These are phyloP conservation scores for Hippophae tibetana DNA, from an alignment of 306 rosid species.

Conservation along the genomic window DNA sequence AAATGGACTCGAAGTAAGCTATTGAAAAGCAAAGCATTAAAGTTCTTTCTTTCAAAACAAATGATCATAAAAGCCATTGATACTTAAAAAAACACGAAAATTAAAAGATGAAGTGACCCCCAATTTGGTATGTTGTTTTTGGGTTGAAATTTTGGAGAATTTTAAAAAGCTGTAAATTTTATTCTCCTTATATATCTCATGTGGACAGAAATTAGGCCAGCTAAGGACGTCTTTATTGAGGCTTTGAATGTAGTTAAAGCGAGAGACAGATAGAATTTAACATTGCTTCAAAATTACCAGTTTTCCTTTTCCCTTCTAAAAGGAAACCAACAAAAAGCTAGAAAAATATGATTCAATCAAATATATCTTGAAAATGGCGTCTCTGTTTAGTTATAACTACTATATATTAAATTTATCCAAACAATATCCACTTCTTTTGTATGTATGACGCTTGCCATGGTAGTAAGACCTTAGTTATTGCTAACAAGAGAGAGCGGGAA, in stretches of 20 bases:
- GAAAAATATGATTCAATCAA: too few species aligned
- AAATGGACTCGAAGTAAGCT: too few species aligned
- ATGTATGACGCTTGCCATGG: constrained; percentile 13
- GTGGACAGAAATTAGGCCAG: constrained; percentile 18
- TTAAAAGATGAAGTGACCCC: too few species aligned
- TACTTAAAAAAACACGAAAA: too few species aligned
- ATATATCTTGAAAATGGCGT: constrained; percentile 37
- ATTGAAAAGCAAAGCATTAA: too few species aligned
- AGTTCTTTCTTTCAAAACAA: too few species aligned
- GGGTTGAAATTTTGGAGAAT: neutral
- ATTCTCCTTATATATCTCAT: neutral
- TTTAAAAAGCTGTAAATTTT: neutral
- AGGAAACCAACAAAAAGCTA: constrained; percentile 30
- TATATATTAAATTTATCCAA: too few species aligned
- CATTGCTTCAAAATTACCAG: constrained; percentile 34
- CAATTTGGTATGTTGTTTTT: too few species aligned
- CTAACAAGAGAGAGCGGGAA: neutral
- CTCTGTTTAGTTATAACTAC: neutral
- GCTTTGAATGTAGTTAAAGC: constrained; percentile 14
- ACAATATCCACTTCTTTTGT: neutral
- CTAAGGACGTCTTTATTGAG: constrained; percentile 18
- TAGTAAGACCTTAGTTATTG: constrained; percentile 12
- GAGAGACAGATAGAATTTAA: constrained; percentile 20
- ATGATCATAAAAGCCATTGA: too few species aligned
- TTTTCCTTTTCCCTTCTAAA: constrained; percentile 39